Conservation (phyloP, 352 stramenopile genomes). For the Saprolegnia diclina region DNA sequence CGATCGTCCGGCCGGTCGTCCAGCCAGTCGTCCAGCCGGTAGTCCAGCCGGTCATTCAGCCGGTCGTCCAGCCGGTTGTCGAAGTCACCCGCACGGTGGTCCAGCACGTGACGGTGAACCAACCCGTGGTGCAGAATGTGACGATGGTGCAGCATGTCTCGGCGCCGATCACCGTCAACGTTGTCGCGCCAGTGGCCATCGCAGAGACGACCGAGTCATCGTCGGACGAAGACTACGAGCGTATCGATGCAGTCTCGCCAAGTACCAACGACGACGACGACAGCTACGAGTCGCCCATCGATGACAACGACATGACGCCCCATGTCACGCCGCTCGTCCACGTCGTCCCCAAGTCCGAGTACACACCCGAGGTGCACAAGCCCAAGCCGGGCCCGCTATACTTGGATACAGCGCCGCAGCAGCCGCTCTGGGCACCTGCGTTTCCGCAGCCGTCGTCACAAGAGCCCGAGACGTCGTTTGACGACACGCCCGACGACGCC, state of each 20-base stretch:
- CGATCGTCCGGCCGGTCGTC: too few relatives aligned
- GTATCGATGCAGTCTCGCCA: background rate
- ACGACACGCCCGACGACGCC: slow-evolving; percentile 35
- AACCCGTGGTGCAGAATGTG: background rate
- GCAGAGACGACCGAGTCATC: background rate
- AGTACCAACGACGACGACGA: slow-evolving; percentile 3
- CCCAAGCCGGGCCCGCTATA: background rate
- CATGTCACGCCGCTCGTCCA: background rate
- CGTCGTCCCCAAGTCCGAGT: slow-evolving; percentile 3
- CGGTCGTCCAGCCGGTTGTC: background rate
- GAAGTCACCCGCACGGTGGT: background rate
- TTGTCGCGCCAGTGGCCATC: background rate
- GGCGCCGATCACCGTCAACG: slow-evolving; percentile 1
- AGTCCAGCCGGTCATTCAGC: background rate
- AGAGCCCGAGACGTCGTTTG: slow-evolving; percentile 24
- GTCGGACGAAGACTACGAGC: background rate
- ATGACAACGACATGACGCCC: slow-evolving; percentile 25
- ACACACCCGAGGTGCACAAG: slow-evolving; percentile 9
- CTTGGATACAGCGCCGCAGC: background rate
- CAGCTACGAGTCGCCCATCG: background rate
- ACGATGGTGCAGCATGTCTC: background rate
- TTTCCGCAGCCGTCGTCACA: slow-evolving; percentile 18
- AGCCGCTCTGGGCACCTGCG: background rate
- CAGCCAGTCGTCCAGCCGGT: too few relatives aligned
- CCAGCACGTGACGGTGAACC: slow-evolving; percentile 6